Percentiles rank a stretch among this genome's conserved stretches.
Conservation (phyloP, 495 filamentous ascomycete genomes). For the Annulohypoxylon maeteangense region DNA sequence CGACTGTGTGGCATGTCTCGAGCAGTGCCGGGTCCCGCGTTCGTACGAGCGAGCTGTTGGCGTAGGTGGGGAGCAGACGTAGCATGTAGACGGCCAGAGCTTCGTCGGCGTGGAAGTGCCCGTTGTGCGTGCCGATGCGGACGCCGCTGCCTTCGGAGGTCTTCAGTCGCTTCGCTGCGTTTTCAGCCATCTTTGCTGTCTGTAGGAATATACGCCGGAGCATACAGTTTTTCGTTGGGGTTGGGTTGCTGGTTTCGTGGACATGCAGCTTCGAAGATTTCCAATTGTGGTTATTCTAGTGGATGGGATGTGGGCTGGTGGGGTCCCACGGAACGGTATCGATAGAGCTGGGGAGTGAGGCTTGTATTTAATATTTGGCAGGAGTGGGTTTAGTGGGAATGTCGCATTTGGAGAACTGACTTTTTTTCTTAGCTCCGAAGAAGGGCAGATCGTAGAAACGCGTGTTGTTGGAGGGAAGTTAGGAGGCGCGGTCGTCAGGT, state of each 20-base stretch:
- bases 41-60: slow-evolving; percentile 77
- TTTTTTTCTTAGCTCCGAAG: slow-evolving; percentile 32
- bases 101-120: slow-evolving; percentile 99
- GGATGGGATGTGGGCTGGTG: slow-evolving; percentile 16
- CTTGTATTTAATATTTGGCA: not conserved
- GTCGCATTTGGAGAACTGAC: slow-evolving; percentile 31
- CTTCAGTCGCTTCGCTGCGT: slow-evolving; percentile 77
- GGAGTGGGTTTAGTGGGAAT: slow-evolving; percentile 29
- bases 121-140: slow-evolving; percentile 91
- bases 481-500: slow-evolving; percentile 31
- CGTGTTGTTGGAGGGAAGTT: slow-evolving; percentile 36
- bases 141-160: slow-evolving; percentile 57
- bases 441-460: slow-evolving; percentile 28
- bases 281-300: slow-evolving; percentile 23
- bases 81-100: slow-evolving; percentile 98
- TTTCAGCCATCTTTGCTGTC: slow-evolving; percentile 67
- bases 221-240: not conserved
- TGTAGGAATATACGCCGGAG: slow-evolving; percentile 36
- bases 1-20: slow-evolving; percentile 87
- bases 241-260: not conserved
- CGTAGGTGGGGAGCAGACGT: slow-evolving; percentile 85
- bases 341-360: slow-evolving; percentile 22
- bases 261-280: slow-evolving; percentile 20
- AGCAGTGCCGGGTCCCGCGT: slow-evolving; percentile 86
- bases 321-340: slow-evolving; percentile 20